phyloP scores from a whole-genome alignment of 176 grass and related monocot genomes.

The Rhynchospora tenuis region DNA sequence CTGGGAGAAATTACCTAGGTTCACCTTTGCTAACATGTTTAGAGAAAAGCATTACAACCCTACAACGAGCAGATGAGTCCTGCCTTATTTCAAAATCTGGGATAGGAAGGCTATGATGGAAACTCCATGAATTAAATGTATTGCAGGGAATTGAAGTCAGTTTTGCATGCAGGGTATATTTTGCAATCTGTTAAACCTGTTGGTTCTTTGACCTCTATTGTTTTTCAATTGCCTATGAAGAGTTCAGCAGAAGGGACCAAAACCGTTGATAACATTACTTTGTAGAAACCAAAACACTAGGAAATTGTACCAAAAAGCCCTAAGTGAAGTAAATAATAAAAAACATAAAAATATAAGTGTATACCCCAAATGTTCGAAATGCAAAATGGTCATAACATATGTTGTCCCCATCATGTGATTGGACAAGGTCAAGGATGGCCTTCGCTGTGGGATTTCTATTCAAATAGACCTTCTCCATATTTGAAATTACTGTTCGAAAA shows the following conservation, averaged over 20 bases:
- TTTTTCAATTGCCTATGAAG: not conserved
- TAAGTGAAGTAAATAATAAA: not conserved
- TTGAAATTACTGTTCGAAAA: conserved; percentile 57
- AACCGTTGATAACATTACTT: not conserved
- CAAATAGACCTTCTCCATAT: conserved; percentile 87
- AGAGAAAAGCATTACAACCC: not conserved
- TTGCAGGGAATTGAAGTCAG: not conserved
- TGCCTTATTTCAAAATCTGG: not conserved
- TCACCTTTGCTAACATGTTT: not conserved
- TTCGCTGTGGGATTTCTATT: conserved; percentile 81
- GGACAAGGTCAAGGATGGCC: conserved; percentile 68
- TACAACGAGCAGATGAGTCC: not conserved
- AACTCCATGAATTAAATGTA: not conserved
- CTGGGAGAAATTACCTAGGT: not conserved
- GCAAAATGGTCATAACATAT: conserved; percentile 94
- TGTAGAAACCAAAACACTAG: not conserved
- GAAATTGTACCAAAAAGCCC: conserved; percentile 13
- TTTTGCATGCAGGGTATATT: not conserved
- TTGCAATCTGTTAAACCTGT: not conserved
- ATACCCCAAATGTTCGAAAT: conserved; percentile 92
- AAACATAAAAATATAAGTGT: conserved; percentile 1
- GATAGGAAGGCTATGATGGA: not conserved
- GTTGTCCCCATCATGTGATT: conserved; percentile 58
- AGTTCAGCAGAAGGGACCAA: not conserved
- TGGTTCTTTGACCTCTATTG: not conserved